Base-by-base conservation (phyloP, 345 rosid genomes). In the Euphorbia tirucalli region DNA sequence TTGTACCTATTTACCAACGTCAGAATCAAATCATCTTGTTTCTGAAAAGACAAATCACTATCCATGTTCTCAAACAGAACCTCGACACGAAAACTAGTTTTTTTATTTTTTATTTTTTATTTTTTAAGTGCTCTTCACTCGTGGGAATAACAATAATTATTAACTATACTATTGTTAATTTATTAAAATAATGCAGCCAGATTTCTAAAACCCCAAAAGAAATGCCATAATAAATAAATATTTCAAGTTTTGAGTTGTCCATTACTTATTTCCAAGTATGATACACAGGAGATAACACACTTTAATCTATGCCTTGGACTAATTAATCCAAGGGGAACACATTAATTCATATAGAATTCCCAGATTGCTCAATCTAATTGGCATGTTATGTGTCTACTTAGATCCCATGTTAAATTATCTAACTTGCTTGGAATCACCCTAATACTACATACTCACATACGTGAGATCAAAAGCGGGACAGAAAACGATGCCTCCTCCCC, bases 391-490 rank as follows among this genome's bases (percentile, higher is more conserved):
- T 59, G 76, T 59, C 58, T 44, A 74, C 75, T 61, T 27, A 61
- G n/a, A 59, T 74, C 69, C 76, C 73, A 37, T 48, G 68, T 68
- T 32, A 68, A 52, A 62, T 70, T 21, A 73, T 56, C 66, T 37
- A 62, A 6, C 15, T 55, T 15, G 25, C 0, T 19, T 24, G 11
- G 7, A 37, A n/a, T 18, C 22, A 27, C 50, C 61, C 25, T 48
- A 7, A 4, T 16, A 54, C 32, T 24, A 0, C 4, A 14, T 1
- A 30, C 74, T 87, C 76, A 95, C 82, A 95, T 74, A 14, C 98
- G 97, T 55, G 97, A 89, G 71, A 95, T 90, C 75, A 90, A 80
- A 43, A 92, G 92, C 0, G 99, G 99, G 71, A 88, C 88, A 22
- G 86, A 86, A 8, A 85, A 78, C 0, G 82, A 78, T 35, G 77